Evolutionary conservation across 768 basidiomycete genomes (phyloP), one percentile per base, ranked within the genome.

Genomic region (Podaxis pistillaris): DNA sequence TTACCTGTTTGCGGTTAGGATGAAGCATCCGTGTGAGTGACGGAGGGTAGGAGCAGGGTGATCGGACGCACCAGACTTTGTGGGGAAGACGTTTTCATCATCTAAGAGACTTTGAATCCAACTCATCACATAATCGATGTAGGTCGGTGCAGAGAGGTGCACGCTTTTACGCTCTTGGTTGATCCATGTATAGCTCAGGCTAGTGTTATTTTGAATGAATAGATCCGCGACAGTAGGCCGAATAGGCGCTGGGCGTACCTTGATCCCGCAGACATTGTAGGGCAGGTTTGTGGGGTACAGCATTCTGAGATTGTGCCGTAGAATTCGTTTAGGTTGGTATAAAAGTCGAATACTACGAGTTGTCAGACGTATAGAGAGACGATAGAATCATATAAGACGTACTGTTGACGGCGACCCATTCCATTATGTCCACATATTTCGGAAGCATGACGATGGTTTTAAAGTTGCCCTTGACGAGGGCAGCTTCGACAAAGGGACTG

Each of bases 91-190:
- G 68, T 86, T 88, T 70, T 98, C 95, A 78, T 98, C 96, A 68
- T 98, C 93, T 36, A 98, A 81, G 28, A 96, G 82, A 71, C 92
- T 95, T 74, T 98, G 96, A 28, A 97, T 86, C 81, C 94, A 95
- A 3, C 95, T 94, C 90, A 98, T 94, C 69, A 98, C 96, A 66
- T 93, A 96, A 79, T 98, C 96, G 69, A 98, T 94, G 75, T 98
- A 98, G 1, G 93, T 96, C 5, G 96, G 94, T 13, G 96, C 96
- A 1, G 96, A 88, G 0, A 98, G 81, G 66, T 90, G 81, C 26
- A 95, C 88, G 64, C 90, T 88, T 72, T 94, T 93, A 63, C 94
- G 91, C 70, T 89, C 91, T 68, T 93, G 90, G 70, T 93, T 96
- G 63, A 91, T 89, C 96, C 96, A 98, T 1, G 88, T 88, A 76